A percentile compares a stretch with the other conserved stretches of the same genome.
Evolutionary conservation across 257 asterid genomes (phyloP).

Genomic region (Plantago ovata): DNA sequence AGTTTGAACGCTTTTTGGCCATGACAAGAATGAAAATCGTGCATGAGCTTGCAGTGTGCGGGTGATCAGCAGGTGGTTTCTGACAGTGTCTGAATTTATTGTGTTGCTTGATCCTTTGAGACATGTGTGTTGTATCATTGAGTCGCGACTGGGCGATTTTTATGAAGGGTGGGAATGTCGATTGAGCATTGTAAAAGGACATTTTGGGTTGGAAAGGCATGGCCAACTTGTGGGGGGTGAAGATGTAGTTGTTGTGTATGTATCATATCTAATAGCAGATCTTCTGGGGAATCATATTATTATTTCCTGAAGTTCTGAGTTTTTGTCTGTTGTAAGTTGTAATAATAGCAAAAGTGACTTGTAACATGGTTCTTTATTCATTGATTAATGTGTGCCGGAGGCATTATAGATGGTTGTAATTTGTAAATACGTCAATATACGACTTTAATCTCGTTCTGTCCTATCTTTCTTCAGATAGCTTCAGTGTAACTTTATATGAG

Average conservation of each 20-base stretch:
- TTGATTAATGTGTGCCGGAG: not conserved
- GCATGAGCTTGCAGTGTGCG: conserved; percentile 4
- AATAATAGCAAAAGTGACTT: not conserved
- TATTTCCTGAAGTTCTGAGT: not conserved
- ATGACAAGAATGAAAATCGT: not conserved
- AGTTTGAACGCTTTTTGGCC: conserved; percentile 7
- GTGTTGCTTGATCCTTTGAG: conserved; percentile 6
- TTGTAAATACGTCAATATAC: no score
- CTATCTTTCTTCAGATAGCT: no score
- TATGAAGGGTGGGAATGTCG: not conserved
- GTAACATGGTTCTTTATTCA: not conserved
- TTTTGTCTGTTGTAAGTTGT: not conserved
- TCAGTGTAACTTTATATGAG: no score
- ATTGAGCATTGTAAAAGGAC: not conserved
- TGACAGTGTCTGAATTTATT: not conserved
- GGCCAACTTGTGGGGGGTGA: not conserved
- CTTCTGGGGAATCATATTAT: conserved; percentile 11
- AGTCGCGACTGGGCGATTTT: not conserved
- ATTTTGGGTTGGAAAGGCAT: not conserved
- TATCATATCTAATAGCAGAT: conserved; percentile 4
- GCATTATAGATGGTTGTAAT: not conserved
- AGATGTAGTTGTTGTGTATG: conserved; percentile 1
- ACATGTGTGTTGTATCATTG: not conserved
- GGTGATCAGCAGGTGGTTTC: not conserved
- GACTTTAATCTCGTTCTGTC: no score